Conservation (phyloP, 805 yeast genomes). For the Lachancea fermentati region DNA sequence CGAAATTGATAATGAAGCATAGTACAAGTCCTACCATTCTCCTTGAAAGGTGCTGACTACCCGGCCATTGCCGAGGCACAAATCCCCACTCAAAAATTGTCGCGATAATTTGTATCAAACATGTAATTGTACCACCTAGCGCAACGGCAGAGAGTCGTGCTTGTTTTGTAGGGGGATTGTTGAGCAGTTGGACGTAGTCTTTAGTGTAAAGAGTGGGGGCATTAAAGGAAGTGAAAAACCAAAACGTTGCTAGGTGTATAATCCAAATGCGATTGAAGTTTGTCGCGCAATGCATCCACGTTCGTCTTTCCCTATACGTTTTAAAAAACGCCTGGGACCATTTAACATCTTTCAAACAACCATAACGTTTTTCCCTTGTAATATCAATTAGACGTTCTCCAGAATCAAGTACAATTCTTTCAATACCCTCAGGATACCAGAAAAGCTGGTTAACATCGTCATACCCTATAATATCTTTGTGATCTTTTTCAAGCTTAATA, state of each 20-base stretch:
- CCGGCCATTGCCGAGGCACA: conserved; percentile 70
- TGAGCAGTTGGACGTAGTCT: conserved; percentile 44
- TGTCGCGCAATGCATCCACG: conserved; percentile 68
- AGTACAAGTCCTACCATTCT: conserved; percentile 41
- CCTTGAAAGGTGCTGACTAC: conserved; percentile 52
- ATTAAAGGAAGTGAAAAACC: conserved; percentile 71
- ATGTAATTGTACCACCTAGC: conserved; percentile 60
- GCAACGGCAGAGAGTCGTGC: conserved; percentile 54
- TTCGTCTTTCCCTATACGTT: conserved; percentile 68
- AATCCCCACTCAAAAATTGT: conserved; percentile 52
- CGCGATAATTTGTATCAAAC: conserved; percentile 51
- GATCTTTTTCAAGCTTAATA: conserved; percentile 65
- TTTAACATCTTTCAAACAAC: conserved; percentile 44
- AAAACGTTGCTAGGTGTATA: conserved; percentile 64
- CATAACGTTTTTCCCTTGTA: conserved; percentile 51
- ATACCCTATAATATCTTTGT: conserved; percentile 68
- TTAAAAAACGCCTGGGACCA: conserved; percentile 71
- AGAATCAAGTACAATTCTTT: conserved; percentile 44
- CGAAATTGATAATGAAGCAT: conserved; percentile 40
- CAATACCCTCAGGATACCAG: conserved; percentile 73
- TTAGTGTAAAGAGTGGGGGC: conserved; percentile 62
- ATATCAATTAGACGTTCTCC: conserved; percentile 47
- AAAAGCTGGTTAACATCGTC: conserved; percentile 87
- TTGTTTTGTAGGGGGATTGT: conserved; percentile 58
- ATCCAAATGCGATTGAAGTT: conserved; percentile 80